Evolutionary conservation across 1,284 basidiomycete genomes (phyloP), one percentile per base, ranked within the genome.

Genomic region (Leccinum holopus): DNA sequence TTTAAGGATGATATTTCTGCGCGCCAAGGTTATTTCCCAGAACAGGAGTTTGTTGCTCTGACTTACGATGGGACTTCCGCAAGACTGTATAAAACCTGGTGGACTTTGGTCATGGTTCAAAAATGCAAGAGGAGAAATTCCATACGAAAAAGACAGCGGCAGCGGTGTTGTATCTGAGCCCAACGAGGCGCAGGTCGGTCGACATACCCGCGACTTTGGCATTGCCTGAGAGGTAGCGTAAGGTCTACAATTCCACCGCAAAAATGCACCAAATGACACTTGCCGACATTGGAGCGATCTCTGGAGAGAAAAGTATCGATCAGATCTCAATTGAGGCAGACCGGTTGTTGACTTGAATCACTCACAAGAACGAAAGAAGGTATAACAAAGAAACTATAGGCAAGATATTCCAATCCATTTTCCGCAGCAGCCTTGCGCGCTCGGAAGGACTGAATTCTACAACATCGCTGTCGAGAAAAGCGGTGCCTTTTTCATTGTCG

Each of bases 371-470:
- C 2, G 80, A 84, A 61, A 84, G 79, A 49, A 89, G 78, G 70
- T 88, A 88, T n/a, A 89, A 75, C 30, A 87, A 68, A 7, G 82
- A 80, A 49, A 85, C 77, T 37, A 83, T 77, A 3, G 84, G 84
- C 33, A 85, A 66, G 9, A 85, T 67, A 65, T 84, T 79, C 60
- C 74, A 64, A 62, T 86, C 84, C 53, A 85, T 70, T 68, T 84
- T 85, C 56, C 81, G 75, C 60, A 84, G 68, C 8, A 83, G 68
- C 58, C 70, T 77, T 16, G 70, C 65, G 44, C 71, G 73, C 61
- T 79, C 77, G 18, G 55, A 64, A 47, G 76, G 71, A 11, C 68
- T 67, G 51, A 71, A 55, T 35, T 67, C 65, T 47, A 62, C 47
- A 5, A 53, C 37, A 55, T 62, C 57, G 14, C 2, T 11, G 8